A percentile compares a stretch with the other conserved stretches of the same genome.
Conservation (phyloP, 768 basidiomycete species). For the Russula vinacea region DNA sequence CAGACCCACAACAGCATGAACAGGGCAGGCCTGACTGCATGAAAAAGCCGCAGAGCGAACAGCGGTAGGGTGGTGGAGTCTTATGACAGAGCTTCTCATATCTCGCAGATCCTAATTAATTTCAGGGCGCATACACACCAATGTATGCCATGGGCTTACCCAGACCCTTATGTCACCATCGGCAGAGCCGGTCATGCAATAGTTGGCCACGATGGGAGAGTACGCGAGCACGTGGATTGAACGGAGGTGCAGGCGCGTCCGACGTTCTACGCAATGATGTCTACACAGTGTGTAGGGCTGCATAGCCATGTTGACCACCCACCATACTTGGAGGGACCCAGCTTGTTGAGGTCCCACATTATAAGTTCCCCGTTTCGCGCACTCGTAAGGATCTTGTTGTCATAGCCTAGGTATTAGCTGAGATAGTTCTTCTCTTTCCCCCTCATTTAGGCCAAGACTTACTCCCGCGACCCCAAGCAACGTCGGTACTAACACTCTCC, state of each 20-base stretch:
- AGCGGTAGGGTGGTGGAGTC: constrained; percentile 65
- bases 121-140: constrained; percentile 1
- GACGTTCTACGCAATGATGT: constrained; percentile 48
- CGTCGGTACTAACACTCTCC: constrained; percentile 73
- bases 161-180: constrained; percentile 79
- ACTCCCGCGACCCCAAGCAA: constrained; percentile 77
- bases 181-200: constrained; percentile 75
- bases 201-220: constrained; percentile 63
- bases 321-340: constrained; percentile 70
- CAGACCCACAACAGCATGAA: constrained; percentile 53
- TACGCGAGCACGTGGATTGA: constrained; percentile 69
- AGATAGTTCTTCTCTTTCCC: background rate
- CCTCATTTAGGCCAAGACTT: constrained; percentile 33
- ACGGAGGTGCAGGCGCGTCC: constrained; percentile 65
- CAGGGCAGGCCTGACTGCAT: constrained; percentile 57
- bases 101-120: constrained; percentile 64
- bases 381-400: constrained; percentile 75
- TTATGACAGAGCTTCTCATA: constrained; percentile 62
- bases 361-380: constrained; percentile 79
- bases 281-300: background rate
- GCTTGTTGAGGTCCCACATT: constrained; percentile 75
- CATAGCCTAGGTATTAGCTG: constrained; percentile 49
- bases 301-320: constrained; percentile 18
- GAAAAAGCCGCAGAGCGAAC: constrained; percentile 72
- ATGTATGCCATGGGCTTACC: constrained; percentile 44